Evolutionary conservation across 495 filamentous ascomycete genomes (phyloP).

Genomic region (Evernia prunastri): DNA sequence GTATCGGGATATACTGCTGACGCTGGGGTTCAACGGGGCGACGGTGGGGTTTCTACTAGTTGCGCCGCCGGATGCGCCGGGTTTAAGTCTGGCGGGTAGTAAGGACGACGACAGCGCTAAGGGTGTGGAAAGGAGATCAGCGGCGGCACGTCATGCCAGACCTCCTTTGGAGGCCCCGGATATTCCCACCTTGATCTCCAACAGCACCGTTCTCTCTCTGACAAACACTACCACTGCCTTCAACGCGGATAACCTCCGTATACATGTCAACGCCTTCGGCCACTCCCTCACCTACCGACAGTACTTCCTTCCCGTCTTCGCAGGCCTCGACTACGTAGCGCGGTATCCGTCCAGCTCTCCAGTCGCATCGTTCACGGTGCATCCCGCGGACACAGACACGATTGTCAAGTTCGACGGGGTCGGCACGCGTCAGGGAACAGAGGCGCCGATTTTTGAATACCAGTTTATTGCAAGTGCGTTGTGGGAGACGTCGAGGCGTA

Average conservation of each 20-base stretch:
- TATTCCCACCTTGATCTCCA: not conserved
- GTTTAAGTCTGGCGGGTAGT: not conserved
- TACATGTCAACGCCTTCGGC: not conserved
- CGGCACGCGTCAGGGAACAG: not conserved
- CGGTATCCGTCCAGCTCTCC: not conserved
- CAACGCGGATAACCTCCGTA: not conserved
- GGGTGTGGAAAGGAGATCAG: not conserved
- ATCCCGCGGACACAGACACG: not conserved
- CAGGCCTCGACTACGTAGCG: not conserved
- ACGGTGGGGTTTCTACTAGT: not conserved
- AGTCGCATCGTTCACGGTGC: not conserved
- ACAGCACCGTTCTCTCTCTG: not conserved
- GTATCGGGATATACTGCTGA: not conserved
- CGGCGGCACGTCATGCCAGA: not conserved
- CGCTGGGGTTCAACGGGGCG: not conserved
- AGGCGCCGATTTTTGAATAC: not conserved
- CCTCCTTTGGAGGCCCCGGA: not conserved
- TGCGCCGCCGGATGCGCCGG: not conserved
- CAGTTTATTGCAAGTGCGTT: not conserved
- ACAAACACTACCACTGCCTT: not conserved
- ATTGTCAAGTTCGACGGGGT: not conserved
- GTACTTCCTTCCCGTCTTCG: not conserved
- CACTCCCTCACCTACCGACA: not conserved
- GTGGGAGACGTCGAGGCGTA: not conserved
- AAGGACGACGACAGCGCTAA: not conserved